Evolutionary conservation across 208 protist genomes (phyloP).

Genomic region (Wallacemonas collosoma): DNA sequence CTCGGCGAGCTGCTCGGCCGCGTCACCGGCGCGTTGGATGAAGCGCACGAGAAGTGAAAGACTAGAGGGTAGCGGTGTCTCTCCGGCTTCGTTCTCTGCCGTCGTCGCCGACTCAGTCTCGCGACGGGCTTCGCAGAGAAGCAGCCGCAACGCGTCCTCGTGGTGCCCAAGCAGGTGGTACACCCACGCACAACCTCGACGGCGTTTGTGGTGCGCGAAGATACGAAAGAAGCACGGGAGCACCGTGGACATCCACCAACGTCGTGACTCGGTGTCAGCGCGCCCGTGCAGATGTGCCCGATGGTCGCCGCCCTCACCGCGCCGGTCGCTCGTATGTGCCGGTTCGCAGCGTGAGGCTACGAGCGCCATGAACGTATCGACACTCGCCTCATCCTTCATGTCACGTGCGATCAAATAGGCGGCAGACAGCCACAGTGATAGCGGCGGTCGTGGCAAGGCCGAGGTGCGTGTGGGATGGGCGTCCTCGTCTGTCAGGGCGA

Average conservation of each 20-base stretch:
- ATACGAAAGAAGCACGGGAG: slow-evolving; percentile 10
- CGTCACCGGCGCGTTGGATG: not conserved
- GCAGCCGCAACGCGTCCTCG: slow-evolving; percentile 19
- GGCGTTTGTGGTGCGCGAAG: slow-evolving; percentile 8
- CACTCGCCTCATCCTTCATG: not conserved
- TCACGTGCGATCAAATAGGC: not conserved
- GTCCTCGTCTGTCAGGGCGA: not conserved
- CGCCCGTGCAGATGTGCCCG: no score
- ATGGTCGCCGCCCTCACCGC: no score
- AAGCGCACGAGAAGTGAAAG: slow-evolving; percentile 1
- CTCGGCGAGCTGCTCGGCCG: not conserved
- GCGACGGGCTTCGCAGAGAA: not conserved
- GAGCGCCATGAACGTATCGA: slow-evolving; percentile 9
- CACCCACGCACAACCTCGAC: slow-evolving; percentile 35
- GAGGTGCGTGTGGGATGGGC: not conserved
- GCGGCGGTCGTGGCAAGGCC: not conserved
- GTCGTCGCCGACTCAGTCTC: not conserved
- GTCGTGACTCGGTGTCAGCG: not conserved
- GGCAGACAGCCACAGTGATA: slow-evolving; percentile 11
- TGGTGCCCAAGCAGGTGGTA: slow-evolving; percentile 37
- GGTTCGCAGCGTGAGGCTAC: not conserved
- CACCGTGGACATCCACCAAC: slow-evolving; percentile 2
- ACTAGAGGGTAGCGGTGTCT: not conserved
- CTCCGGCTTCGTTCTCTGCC: not conserved
- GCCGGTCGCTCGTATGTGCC: not conserved